phyloP scores from a whole-genome alignment of 1,139 yeast species.

The Hyphopichia buzzinii region DNA sequence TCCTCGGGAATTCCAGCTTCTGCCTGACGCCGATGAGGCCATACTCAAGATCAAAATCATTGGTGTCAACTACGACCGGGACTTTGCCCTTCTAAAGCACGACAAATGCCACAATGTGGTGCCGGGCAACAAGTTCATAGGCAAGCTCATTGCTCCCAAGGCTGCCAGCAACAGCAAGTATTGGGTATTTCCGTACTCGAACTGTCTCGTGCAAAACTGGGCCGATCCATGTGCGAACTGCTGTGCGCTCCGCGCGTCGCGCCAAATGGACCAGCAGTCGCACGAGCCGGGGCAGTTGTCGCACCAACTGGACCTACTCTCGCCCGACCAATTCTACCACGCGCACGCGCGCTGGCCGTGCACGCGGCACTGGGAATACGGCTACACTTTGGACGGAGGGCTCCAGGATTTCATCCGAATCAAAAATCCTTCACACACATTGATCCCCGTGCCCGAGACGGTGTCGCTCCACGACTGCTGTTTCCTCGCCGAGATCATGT shows the following conservation, averaged over 20 bases:
- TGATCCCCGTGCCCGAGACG: constrained; percentile 28
- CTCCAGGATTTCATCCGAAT: constrained; percentile 37
- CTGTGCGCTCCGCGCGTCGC: constrained; percentile 2
- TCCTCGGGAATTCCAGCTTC: constrained; percentile 23
- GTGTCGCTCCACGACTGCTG: constrained; percentile 40
- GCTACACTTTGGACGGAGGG: constrained; percentile 40
- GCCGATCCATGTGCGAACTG: constrained; percentile 24
- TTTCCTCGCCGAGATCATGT: constrained; percentile 31
- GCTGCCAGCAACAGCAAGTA: constrained; percentile 17
- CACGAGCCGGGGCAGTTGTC: constrained; percentile 2
- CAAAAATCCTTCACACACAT: constrained; percentile 21
- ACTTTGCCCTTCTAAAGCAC: constrained; percentile 19
- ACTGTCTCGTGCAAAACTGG: constrained; percentile 25
- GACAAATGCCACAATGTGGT: constrained; percentile 18
- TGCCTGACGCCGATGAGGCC: constrained; percentile 18
- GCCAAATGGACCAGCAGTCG: neutral
- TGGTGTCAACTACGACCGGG: constrained; percentile 26
- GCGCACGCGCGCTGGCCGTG: constrained; percentile 15
- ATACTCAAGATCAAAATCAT: constrained; percentile 31
- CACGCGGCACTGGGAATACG: constrained; percentile 26
- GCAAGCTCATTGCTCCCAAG: constrained; percentile 14
- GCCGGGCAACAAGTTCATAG: constrained; percentile 34
- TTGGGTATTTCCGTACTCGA: constrained; percentile 37
- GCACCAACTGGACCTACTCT: constrained; percentile 3
- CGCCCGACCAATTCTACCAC: constrained; percentile 11